Percentiles rank a stretch among this genome's conserved stretches.
phyloP scores from a whole-genome alignment of 1,284 basidiomycete genomes.

The Ustilago tritici region DNA sequence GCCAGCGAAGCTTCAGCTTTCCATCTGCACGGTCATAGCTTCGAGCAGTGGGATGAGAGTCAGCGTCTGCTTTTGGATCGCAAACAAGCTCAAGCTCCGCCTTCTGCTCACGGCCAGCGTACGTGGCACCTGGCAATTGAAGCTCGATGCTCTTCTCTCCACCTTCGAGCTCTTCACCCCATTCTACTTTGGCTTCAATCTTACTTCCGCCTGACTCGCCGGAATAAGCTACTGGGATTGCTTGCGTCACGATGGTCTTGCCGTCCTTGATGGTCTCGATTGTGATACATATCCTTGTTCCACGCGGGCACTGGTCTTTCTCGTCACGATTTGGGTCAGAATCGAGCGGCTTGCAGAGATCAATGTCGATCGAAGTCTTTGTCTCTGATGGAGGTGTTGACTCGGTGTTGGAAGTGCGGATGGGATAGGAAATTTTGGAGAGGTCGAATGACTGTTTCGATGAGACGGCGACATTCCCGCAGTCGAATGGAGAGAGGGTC shows the following conservation, averaged over 20 bases:
- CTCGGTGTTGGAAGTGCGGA: conserved; percentile 45
- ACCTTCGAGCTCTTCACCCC: conserved; percentile 45
- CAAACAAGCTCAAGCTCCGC: conserved; percentile 52
- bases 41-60: conserved; percentile 36
- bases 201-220: conserved; percentile 39
- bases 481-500: conserved; percentile 48
- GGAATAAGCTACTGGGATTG: conserved; percentile 53
- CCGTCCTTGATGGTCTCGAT: conserved; percentile 53
- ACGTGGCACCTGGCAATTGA: conserved; percentile 34
- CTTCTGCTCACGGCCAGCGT: conserved; percentile 43
- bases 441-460: conserved; percentile 47
- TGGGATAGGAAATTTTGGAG: conserved; percentile 45
- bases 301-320: conserved; percentile 51
- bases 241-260: conserved; percentile 46
- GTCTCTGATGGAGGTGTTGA: conserved; percentile 49
- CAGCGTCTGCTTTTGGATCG: conserved; percentile 43
- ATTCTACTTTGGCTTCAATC: conserved; percentile 48
- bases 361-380: conserved; percentile 45
- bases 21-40: conserved; percentile 48
- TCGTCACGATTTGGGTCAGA: conserved; percentile 31
- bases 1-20: conserved; percentile 49
- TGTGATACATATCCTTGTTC: conserved; percentile 55
- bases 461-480: conserved; percentile 38
- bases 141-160: conserved; percentile 53
- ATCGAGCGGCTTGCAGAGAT: conserved; percentile 49